phyloP scores from a whole-genome alignment of 345 rosid species.

The Excoecaria cochinchinensis region DNA sequence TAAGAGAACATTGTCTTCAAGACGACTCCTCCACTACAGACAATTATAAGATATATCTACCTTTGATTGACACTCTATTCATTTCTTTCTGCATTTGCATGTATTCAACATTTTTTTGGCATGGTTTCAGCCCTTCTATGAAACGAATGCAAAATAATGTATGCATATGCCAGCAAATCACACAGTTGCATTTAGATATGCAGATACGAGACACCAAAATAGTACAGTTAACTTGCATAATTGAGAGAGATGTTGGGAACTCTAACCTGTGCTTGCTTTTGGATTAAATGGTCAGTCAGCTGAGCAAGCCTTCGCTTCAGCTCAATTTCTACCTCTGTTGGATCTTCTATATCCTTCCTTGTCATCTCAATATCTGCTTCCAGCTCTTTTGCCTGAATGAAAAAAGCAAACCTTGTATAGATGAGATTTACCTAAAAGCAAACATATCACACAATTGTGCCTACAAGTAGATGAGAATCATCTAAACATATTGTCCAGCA shows the following conservation, averaged over 20 bases:
- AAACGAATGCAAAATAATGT: background rate
- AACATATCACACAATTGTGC: no score
- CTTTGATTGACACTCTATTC: background rate
- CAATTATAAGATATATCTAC: background rate
- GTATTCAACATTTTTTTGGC: background rate
- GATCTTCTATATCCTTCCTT: conserved; percentile 82
- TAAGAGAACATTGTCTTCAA: background rate
- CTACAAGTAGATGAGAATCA: background rate
- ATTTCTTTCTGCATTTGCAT: background rate
- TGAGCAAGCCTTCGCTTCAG: conserved; percentile 81
- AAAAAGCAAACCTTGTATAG: conserved; percentile 1
- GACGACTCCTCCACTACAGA: background rate
- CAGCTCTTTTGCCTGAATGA: conserved; percentile 56
- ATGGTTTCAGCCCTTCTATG: background rate
- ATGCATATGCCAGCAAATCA: background rate
- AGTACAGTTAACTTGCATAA: background rate
- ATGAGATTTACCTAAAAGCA: background rate
- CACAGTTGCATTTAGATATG: background rate
- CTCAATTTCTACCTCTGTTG: conserved; percentile 86
- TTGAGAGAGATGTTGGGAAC: conserved; percentile 9
- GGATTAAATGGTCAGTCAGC: conserved; percentile 94
- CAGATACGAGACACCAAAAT: background rate
- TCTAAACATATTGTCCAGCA: background rate
- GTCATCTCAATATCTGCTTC: conserved; percentile 60
- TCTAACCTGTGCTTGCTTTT: conserved; percentile 93